Base-by-base conservation (phyloP, 192 early-diverging fungal genomes). In the Chytriomyces sp. region DNA sequence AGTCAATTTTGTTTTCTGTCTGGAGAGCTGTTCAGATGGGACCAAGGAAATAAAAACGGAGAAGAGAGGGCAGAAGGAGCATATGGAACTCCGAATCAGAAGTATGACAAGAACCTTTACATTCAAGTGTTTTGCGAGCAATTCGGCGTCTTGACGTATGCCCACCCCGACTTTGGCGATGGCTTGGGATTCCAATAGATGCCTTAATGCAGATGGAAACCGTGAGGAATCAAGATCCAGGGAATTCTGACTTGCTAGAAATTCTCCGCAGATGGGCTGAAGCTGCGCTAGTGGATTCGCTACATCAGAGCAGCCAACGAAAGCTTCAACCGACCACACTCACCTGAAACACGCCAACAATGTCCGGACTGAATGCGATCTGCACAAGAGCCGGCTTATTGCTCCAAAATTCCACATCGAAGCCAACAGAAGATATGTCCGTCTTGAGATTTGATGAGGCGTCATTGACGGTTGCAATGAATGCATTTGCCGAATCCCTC, bases 341-440 rank as follows among this genome's bases (percentile, higher is more conserved):
- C 9, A 77, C 48, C 67, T 77, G 65, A 53, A 77, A 77, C 9
- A 77, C 45, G 13, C 53, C 76, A 16, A 77, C 76, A 26, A 77
- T 48, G 50, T 67, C 43, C 2, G 76, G 13, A 45, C 50, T 46
- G 57, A 77, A 77, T 61, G 76, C 76, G 60, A 77, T 59, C 57
- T 77, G 76, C n/a, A 77, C 9, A 8, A 50, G 61, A n/a, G 50
- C 76, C 8, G 76, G 76, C 13, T 8, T n/a, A 11, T 23, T 16
- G 10, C 7, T 9, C 7, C 9, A 8, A 9, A 7, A 66, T 28
- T 77, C 76, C 23, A 77, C 67, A 48, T 77, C 76, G 20, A 77
- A 61, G 9, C 76, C 76, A 69, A 77, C 53, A 24, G 61, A 9
- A n/a, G 35, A 35, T 35, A 35, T 35, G 35, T 1, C 35, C 35